A percentile compares a stretch with the other conserved stretches of the same genome.
These are phyloP conservation scores for Yamadazyma siamensis DNA, from an alignment of 1,139 yeast species.

Conservation along the genomic window DNA sequence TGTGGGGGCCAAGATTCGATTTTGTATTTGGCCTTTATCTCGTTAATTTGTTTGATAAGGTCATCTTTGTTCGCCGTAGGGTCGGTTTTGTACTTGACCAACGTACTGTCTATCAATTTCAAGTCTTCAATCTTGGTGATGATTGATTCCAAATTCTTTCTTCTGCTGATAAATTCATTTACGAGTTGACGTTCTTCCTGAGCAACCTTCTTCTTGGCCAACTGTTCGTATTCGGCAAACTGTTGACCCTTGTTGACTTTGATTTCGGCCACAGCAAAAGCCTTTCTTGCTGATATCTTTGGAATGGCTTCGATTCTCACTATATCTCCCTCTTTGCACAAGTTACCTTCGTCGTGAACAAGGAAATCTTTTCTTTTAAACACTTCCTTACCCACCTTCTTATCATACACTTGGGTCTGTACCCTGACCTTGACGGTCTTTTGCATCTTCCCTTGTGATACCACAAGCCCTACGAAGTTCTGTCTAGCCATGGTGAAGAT, in stretches of 20 bases:
- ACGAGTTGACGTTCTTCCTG: conserved; percentile 58
- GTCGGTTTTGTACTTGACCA: conserved; percentile 26
- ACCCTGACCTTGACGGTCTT: conserved; percentile 95
- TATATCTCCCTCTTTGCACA: conserved; percentile 92
- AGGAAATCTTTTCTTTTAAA: conserved; percentile 78
- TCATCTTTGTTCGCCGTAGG: conserved; percentile 35
- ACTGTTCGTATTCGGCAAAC: conserved; percentile 73
- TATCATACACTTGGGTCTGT: conserved; percentile 65
- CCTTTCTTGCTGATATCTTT: conserved; percentile 77
- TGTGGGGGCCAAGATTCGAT: conserved; percentile 59
- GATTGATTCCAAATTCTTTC: conserved; percentile 34
- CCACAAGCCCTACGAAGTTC: conserved; percentile 87
- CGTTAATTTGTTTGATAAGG: conserved; percentile 41
- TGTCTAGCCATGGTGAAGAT: conserved; percentile 68
- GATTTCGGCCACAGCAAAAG: conserved; percentile 93
- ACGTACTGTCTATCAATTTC: conserved; percentile 41
- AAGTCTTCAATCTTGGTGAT: conserved; percentile 48
- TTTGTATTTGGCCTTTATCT: conserved; percentile 50
- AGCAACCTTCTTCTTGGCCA: conserved; percentile 65
- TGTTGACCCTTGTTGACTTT: conserved; percentile 87
- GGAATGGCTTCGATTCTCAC: conserved; percentile 91
- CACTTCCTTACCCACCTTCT: conserved; percentile 70
- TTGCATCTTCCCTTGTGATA: conserved; percentile 93
- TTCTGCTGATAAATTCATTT: conserved; percentile 45
- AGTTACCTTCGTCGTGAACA: conserved; percentile 90